phyloP scores from a whole-genome alignment of 2,329 filamentous ascomycete species.

The Colletotrichum liriopes region DNA sequence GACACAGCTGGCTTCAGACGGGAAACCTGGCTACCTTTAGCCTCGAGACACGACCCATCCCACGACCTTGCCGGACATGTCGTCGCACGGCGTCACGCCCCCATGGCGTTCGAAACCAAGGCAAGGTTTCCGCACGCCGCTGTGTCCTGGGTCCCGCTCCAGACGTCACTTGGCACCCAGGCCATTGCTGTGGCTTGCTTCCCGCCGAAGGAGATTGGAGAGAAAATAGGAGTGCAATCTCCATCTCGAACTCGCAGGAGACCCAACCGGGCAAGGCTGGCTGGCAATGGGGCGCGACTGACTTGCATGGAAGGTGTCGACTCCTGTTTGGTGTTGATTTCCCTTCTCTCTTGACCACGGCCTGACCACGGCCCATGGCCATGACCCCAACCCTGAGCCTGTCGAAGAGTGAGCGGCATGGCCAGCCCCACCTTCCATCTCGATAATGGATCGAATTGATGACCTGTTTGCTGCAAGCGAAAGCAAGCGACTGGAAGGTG shows the following conservation, averaged over 20 bases:
- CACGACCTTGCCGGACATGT: slow-evolving; percentile 13
- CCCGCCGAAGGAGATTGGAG: slow-evolving; percentile 6
- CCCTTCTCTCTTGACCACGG: not conserved
- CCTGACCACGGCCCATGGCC: not conserved
- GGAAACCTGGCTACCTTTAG: slow-evolving; percentile 4
- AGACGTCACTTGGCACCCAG: slow-evolving; percentile 29
- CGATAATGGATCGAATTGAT: slow-evolving; percentile 13
- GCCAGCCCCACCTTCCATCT: not conserved
- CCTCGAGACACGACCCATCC: not conserved
- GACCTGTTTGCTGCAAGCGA: slow-evolving; percentile 1
- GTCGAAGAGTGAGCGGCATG: not conserved
- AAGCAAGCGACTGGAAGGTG: slow-evolving; percentile 1
- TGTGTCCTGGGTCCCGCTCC: slow-evolving; percentile 2
- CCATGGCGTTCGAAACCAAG: not conserved
- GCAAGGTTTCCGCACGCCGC: no score
- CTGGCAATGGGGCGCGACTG: not conserved
- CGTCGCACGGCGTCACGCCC: not conserved
- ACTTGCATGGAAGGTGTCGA: not conserved
- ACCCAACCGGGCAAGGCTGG: slow-evolving; percentile 1
- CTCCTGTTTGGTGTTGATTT: not conserved
- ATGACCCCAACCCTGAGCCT: not conserved
- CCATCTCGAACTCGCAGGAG: slow-evolving; percentile 1
- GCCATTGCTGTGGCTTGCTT: slow-evolving; percentile 21
- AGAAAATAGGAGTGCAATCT: slow-evolving; percentile 37
- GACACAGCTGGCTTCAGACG: slow-evolving; percentile 31